Evolutionary conservation across 257 asterid genomes (phyloP), one percentile per base, ranked within the genome.

Genomic region (Primulina tabacum): DNA sequence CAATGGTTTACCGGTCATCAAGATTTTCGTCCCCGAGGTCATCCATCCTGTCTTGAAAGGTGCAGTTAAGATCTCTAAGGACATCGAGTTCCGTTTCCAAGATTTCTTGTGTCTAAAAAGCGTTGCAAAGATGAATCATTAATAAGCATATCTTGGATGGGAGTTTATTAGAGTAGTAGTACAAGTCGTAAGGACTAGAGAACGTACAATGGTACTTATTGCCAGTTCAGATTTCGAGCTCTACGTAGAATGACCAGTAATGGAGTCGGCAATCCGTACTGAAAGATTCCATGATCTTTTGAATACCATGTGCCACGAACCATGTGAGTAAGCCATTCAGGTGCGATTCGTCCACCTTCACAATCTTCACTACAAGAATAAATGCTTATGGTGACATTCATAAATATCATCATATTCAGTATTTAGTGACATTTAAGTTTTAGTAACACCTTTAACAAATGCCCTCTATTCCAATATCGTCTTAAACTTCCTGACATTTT

Each of bases 261-360:
- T n/a, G 95, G 87, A 73, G 77, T 26, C 5, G 97, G 96, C 82
- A 92, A 78, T 40, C 98, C 95, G 7, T 92, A 92, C 57, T 82
- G 83, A 73, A 85, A 90, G 65, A 87, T 83, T 56, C 72, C 76
- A 43, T 83, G 86, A 74, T 84, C 85, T 74, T 83, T 84, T 28
- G 97, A 85, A 75, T 90, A 80, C 96, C 97, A 88, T 30, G 96
- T 92, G 40, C 98, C 97, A 37, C 95, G 91, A 52, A 92, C 87
- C 98, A 90, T 88, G 81, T 92, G 96, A 77, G 90, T 64, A 69
- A 77, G 79, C 95, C 92, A 88, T 56, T 82, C 88, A 18, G 83
- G 69, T 7, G 71, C 20, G 20, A 78, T 65, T 32, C 37, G 32
- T 34, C 73, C 80, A 60, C 35, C 66, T 61, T 71, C 84, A 9